Base-by-base conservation (phyloP, 169 alveolate species). In the Plasmodium adleri region DNA sequence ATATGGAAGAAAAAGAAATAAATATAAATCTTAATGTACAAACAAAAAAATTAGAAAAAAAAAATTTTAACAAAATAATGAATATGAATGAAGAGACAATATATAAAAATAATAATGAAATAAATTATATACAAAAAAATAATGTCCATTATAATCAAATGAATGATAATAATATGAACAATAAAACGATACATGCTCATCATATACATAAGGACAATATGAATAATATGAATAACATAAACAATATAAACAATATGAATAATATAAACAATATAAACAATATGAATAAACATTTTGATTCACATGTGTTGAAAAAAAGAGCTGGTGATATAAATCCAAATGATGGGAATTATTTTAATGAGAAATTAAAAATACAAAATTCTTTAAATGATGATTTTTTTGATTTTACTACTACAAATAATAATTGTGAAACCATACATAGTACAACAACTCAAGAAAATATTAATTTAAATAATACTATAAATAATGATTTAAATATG, bases 1-100 rank as follows among this genome's bases (percentile, higher is more conserved):
- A 47, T 10, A 17, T 60, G 43, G 88, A 74, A 8, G 88, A 59
- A 22, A 74, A 56, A 17, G 87, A 73, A 58, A 73, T 32, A 22
- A 43, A 73, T 4, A 13, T 39, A 24, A 45, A 73, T 6, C 56
- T 45, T 5, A 72, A 72, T 52, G 26, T 39, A 39, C 9, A 7
- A 39, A 39, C 10, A 6, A 39, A 39, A 39, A 39, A 39, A 39
- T 39, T 39, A 39, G 47, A 72, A 50, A 6, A 43, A 70, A 45
- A 70, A 1, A 24, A 17, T 43, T 15, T 32, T 49, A 70, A 70
- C 76, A 45, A 70, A 45, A 70, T 28, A 13, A n/a, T 54, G 15
- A 70, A 7, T 22, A 13, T 20, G 2, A 0, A 26, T 7, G 50
- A 62, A 39, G 71, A 20, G 12, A 26, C 20, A 20, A 1, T 62